Conservation (phyloP, 163 green algal species). For the Coccomyxa subellipsoidea region DNA sequence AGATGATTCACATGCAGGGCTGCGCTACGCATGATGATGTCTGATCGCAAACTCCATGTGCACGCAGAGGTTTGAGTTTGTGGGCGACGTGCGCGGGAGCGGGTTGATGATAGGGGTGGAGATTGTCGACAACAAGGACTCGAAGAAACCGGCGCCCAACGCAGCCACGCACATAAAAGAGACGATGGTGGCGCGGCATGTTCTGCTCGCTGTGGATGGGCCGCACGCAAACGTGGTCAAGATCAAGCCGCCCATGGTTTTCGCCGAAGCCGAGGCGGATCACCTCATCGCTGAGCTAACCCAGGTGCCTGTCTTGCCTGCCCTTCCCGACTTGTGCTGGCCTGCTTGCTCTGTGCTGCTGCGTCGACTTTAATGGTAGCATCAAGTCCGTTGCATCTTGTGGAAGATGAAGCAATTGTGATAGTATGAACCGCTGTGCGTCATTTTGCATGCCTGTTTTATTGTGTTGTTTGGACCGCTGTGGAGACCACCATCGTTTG, state of each 20-base stretch:
- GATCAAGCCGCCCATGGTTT: conserved; percentile 60
- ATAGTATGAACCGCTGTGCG: too few relatives aligned
- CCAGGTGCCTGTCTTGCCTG: background rate
- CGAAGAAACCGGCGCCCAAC: conserved; percentile 20
- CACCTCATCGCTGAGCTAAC: conserved; percentile 31
- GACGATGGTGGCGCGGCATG: conserved; percentile 38
- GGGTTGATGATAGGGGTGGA: conserved; percentile 77
- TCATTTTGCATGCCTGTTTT: too few relatives aligned
- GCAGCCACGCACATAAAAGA: conserved; percentile 42
- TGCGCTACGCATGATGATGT: too few relatives aligned
- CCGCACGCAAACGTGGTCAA: conserved; percentile 75
- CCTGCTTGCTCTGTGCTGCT: too few relatives aligned
- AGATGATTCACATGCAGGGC: too few relatives aligned
- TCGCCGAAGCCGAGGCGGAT: conserved; percentile 36
- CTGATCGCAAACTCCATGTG: background rate
- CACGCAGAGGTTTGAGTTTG: conserved; percentile 22
- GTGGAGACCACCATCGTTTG: too few relatives aligned
- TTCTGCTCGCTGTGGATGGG: conserved; percentile 74
- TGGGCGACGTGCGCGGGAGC: conserved; percentile 70
- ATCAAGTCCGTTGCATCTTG: too few relatives aligned
- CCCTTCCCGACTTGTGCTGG: too few relatives aligned
- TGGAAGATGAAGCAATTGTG: too few relatives aligned
- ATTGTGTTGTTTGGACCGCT: too few relatives aligned
- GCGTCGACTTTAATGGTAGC: too few relatives aligned
- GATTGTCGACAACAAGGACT: conserved; percentile 29